Percentiles rank a stretch among this genome's conserved stretches.
Evolutionary conservation across 1,284 basidiomycete genomes (phyloP).

Genomic region (Athelia sp.): DNA sequence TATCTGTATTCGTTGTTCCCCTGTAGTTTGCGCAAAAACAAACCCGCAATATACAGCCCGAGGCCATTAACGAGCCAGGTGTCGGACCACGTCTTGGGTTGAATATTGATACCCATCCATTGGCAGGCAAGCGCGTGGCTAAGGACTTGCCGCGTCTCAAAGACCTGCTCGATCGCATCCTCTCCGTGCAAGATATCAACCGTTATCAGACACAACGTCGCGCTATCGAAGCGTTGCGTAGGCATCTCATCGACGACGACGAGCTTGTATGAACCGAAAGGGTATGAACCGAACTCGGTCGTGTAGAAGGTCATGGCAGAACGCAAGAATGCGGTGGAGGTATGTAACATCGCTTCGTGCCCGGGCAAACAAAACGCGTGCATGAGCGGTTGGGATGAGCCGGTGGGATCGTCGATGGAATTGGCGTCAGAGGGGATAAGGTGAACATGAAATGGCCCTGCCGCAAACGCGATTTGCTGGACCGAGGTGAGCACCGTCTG

Average conservation of each 20-base stretch:
- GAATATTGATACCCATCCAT: slow-evolving; percentile 97
- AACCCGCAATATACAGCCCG: slow-evolving; percentile 84
- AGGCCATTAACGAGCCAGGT: slow-evolving; percentile 95
- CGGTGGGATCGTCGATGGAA: slow-evolving; percentile 55
- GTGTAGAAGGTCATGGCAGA: slow-evolving; percentile 91
- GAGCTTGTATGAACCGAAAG: slow-evolving; percentile 92
- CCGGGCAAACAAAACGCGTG: slow-evolving; percentile 93
- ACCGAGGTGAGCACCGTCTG: slow-evolving; percentile 88
- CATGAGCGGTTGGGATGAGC: slow-evolving; percentile 78
- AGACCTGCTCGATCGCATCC: slow-evolving; percentile 90
- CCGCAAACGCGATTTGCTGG: slow-evolving; percentile 94
- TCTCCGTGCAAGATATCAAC: slow-evolving; percentile 85
- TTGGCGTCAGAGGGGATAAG: slow-evolving; percentile 61
- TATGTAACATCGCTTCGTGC: slow-evolving; percentile 64
- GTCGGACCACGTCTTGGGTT: slow-evolving; percentile 93
- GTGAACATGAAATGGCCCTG: slow-evolving; percentile 87
- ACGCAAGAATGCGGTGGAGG: slow-evolving; percentile 76
- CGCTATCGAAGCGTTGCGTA: slow-evolving; percentile 75
- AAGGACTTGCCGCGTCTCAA: slow-evolving; percentile 85
- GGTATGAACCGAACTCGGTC: slow-evolving; percentile 93
- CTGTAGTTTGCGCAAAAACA: slow-evolving; percentile 84
- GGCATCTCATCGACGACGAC: slow-evolving; percentile 94
- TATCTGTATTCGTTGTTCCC: slow-evolving; percentile 99
- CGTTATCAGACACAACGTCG: slow-evolving; percentile 80
- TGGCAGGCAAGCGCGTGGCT: slow-evolving; percentile 90